Evolutionary conservation across 441 rosid species (phyloP).

Genomic region (Gossypium trilobum): DNA sequence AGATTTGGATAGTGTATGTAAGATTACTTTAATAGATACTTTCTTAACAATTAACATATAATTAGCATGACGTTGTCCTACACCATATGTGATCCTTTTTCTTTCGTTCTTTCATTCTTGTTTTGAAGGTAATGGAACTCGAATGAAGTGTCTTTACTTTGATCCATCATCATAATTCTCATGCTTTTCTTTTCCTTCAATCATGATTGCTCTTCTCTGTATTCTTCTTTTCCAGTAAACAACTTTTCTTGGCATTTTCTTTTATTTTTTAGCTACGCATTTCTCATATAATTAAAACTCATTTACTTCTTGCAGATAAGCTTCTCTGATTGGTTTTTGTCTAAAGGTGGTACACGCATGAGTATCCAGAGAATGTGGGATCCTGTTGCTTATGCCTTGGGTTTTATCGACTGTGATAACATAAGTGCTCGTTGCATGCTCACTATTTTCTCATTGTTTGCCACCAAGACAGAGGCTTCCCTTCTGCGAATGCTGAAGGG

Average conservation of each 20-base stretch:
- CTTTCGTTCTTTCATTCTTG: neutral
- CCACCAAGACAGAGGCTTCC: slow-evolving; percentile 97
- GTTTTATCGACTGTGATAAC: slow-evolving; percentile 94
- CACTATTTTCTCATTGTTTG: slow-evolving; percentile 92
- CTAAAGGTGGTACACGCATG: slow-evolving; percentile 88
- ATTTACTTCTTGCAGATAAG: slow-evolving; percentile 51
- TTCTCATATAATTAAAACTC: slow-evolving; percentile 4
- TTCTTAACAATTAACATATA: neutral
- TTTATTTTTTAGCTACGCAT: neutral
- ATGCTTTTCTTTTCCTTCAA: neutral
- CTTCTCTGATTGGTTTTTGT: slow-evolving; percentile 93
- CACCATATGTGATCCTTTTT: neutral
- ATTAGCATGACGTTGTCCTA: neutral
- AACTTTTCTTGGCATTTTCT: neutral
- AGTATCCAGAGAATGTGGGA: slow-evolving; percentile 99
- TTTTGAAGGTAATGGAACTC: neutral
- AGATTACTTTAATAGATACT: neutral
- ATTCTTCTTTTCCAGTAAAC: neutral
- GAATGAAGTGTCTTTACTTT: neutral
- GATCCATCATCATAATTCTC: neutral
- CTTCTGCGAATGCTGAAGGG: slow-evolving; percentile 96
- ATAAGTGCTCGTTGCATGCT: slow-evolving; percentile 99
- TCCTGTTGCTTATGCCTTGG: slow-evolving; percentile 98
- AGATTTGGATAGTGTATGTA: slow-evolving; percentile 73
- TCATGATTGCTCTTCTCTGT: neutral